phyloP scores from a whole-genome alignment of 176 grass and related monocot species.

The Aegilops longissima region DNA sequence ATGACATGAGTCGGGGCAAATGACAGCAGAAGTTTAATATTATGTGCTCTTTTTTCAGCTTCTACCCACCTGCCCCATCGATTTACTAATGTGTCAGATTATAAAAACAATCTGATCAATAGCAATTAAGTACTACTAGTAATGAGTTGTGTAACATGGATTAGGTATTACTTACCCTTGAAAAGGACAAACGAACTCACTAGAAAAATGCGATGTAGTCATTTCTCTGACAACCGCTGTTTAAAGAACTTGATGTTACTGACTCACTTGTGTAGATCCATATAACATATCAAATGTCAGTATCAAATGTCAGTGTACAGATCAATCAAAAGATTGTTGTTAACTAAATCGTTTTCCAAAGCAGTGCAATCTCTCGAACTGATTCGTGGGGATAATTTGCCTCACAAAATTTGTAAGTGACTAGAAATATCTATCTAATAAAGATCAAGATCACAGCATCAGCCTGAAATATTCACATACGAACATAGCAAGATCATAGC shows the following conservation, averaged over 20 bases:
- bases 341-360: not conserved
- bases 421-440: not conserved
- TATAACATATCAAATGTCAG: not conserved
- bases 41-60: not conserved
- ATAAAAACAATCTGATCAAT: not conserved
- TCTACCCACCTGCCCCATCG: not conserved
- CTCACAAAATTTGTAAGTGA: not conserved
- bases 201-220: not conserved
- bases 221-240: not conserved
- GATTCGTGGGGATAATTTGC: not conserved
- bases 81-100: not conserved
- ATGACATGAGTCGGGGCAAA: not conserved
- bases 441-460: slow-evolving; percentile 6
- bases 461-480: not conserved
- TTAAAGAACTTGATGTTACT: slow-evolving; percentile 6
- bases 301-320: not conserved
- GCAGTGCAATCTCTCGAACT: not conserved
- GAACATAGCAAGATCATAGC: not conserved
- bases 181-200: not conserved
- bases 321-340: not conserved
- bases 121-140: not conserved
- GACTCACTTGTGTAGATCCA: not conserved
- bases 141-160: not conserved
- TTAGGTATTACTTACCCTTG: not conserved
- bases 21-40: not conserved